Percentiles rank a stretch among this genome's conserved stretches.
phyloP scores from a whole-genome alignment of 257 asterid genomes.

The Solanum appendiculatum region DNA sequence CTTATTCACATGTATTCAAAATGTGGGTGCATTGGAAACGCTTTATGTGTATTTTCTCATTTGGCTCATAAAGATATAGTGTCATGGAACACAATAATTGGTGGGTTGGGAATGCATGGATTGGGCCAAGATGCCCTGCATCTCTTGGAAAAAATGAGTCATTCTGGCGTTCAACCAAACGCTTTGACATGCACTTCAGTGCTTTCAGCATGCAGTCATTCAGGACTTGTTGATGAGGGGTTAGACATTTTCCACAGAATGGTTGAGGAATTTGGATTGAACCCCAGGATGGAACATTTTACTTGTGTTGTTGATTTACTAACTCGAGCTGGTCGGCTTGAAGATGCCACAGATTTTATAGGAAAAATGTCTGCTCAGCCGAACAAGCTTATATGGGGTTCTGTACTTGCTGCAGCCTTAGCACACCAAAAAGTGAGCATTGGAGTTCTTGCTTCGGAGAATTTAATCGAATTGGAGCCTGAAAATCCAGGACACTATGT shows the following conservation, averaged over 20 bases:
- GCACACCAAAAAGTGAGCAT: conserved; percentile 4
- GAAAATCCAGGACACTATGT: conserved; percentile 40
- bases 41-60: conserved; percentile 16
- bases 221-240: conserved; percentile 30
- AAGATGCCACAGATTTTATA: conserved; percentile 23
- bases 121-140: conserved; percentile 22
- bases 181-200: conserved; percentile 27
- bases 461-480: conserved; percentile 24
- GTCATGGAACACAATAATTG: conserved; percentile 39
- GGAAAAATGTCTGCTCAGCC: conserved; percentile 16
- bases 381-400: conserved; percentile 30
- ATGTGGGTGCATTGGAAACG: conserved; percentile 18
- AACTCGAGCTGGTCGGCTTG: conserved; percentile 34
- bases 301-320: conserved; percentile 33
- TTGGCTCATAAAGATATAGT: conserved; percentile 24
- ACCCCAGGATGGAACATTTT: conserved; percentile 24
- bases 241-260: conserved; percentile 14
- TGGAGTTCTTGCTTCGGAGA: conserved; percentile 21
- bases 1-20: conserved; percentile 34
- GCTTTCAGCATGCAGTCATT: conserved; percentile 38
- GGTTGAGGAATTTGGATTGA: conserved; percentile 10
- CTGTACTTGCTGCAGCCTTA: conserved; percentile 21
- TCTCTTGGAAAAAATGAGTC: conserved; percentile 20
- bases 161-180: conserved; percentile 16
- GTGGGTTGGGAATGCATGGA: conserved; percentile 37